A percentile compares a stretch with the other conserved stretches of the same genome.
Conservation (phyloP, 139 green algal species). For the Chlorella vulgaris region DNA sequence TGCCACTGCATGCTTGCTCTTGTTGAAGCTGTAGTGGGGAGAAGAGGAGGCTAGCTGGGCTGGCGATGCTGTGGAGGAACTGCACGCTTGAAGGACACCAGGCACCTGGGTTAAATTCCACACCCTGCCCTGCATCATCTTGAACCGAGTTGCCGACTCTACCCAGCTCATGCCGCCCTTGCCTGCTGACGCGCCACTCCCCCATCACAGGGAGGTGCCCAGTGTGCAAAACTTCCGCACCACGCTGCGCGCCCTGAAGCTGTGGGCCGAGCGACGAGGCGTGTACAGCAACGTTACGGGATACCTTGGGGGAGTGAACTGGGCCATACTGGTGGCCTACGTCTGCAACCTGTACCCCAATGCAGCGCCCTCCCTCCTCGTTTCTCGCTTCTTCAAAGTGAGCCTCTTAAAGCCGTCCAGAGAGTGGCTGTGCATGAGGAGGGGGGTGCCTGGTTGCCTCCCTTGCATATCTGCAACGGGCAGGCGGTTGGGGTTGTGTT, state of each 20-base stretch:
- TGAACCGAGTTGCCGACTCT: no score
- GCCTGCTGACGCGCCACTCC: neutral
- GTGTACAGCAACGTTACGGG: constrained; percentile 89
- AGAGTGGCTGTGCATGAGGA: neutral
- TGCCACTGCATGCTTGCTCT: neutral
- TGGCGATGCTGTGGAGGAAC: no score
- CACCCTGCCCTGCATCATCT: no score
- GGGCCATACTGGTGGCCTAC: constrained; percentile 93
- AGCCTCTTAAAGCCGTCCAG: neutral
- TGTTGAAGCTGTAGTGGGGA: no score
- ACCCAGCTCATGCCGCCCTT: no score
- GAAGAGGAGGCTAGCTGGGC: no score
- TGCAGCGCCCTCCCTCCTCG: constrained; percentile 59
- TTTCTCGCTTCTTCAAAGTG: constrained; percentile 87
- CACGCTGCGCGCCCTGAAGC: constrained; percentile 83
- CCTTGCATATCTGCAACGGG: neutral
- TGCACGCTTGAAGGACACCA: no score
- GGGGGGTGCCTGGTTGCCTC: neutral
- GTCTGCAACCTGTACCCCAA: constrained; percentile 93
- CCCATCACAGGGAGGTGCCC: constrained; percentile 48
- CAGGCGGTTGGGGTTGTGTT: no score
- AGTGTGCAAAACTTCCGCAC: constrained; percentile 69
- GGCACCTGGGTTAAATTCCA: no score
- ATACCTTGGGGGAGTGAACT: constrained; percentile 97
- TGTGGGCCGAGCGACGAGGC: constrained; percentile 87